Percentiles rank a stretch among this genome's conserved stretches.
Evolutionary conservation across 495 filamentous ascomycete species (phyloP).

Genomic region (Aspergillus sclerotiicarbonarius): DNA sequence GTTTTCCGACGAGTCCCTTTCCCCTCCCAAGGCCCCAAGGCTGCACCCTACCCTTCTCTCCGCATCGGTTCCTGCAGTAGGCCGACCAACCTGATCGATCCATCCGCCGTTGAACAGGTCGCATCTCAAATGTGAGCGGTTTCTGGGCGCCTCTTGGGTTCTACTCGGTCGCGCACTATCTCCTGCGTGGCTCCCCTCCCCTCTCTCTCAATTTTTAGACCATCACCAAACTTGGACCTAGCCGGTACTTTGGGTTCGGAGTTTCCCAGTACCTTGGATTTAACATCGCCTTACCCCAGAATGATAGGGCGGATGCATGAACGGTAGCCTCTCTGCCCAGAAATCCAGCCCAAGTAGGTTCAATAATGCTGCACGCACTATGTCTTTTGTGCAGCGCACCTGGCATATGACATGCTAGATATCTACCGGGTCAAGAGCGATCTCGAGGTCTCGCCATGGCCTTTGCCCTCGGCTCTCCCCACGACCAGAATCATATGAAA

Average conservation of each 20-base stretch:
- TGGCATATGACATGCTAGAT: slow-evolving; percentile 12
- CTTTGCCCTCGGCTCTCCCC: background rate
- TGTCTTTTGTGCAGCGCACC: background rate
- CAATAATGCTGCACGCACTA: slow-evolving; percentile 4
- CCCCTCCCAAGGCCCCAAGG: slow-evolving; percentile 5
- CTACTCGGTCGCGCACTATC: slow-evolving; percentile 1
- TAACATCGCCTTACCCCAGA: slow-evolving; percentile 4
- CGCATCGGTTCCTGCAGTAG: slow-evolving; percentile 48
- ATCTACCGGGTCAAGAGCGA: background rate
- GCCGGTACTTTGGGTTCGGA: slow-evolving; percentile 1
- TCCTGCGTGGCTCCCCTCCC: slow-evolving; percentile 13
- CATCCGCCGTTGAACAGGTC: slow-evolving; percentile 24
- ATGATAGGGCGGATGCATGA: background rate
- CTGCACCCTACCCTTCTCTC: slow-evolving; percentile 22
- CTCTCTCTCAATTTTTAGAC: slow-evolving; percentile 12
- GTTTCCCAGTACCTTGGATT: slow-evolving; percentile 3
- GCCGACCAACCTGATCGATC: slow-evolving; percentile 27
- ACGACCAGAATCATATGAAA: background rate
- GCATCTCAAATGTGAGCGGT: slow-evolving; percentile 20
- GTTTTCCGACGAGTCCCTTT: slow-evolving; percentile 8
- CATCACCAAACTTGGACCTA: slow-evolving; percentile 4
- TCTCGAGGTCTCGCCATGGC: background rate
- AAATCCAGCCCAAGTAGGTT: background rate
- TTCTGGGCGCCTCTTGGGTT: background rate
- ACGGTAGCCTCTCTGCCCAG: background rate